phyloP scores from a whole-genome alignment of 352 stramenopile genomes.

The Globisporangium lucens region DNA sequence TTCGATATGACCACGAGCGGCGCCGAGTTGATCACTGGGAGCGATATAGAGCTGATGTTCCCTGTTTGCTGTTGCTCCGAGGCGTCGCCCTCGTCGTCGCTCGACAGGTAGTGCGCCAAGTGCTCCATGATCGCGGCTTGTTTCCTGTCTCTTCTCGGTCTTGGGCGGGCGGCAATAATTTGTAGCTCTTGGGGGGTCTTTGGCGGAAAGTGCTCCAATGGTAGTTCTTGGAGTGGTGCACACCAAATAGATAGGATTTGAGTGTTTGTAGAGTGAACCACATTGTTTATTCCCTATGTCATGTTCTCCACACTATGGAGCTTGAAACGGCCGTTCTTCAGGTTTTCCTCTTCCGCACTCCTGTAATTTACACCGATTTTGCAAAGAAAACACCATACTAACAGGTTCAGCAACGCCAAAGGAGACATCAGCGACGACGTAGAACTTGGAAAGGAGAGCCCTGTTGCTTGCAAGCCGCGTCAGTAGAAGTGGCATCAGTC shows the following conservation, averaged over 20 bases:
- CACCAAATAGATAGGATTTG: not conserved
- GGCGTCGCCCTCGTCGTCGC: slow-evolving; percentile 35
- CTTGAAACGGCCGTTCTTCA: not conserved
- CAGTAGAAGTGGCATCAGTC: not conserved
- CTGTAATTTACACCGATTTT: not conserved
- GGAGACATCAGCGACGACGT: too few species aligned
- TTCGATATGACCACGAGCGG: slow-evolving; percentile 34
- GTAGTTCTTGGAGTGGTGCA: not conserved
- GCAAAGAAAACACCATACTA: not conserved
- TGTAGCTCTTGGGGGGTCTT: not conserved
- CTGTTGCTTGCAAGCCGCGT: not conserved
- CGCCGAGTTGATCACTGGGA: slow-evolving; percentile 56
- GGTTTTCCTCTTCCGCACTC: too few species aligned
- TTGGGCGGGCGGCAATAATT: not conserved
- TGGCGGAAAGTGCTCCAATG: not conserved
- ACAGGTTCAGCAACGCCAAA: not conserved
- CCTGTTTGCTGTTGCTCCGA: not conserved
- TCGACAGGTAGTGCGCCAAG: slow-evolving; percentile 46
- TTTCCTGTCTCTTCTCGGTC: not conserved
- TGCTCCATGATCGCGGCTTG: slow-evolving; percentile 37
- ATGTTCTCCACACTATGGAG: not conserved
- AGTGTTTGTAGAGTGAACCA: not conserved
- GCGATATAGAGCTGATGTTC: slow-evolving; percentile 3
- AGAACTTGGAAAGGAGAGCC: not conserved
- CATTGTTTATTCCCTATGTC: not conserved